phyloP scores from a whole-genome alignment of 768 basidiomycete genomes.

The Phaeolepiota aurea region DNA sequence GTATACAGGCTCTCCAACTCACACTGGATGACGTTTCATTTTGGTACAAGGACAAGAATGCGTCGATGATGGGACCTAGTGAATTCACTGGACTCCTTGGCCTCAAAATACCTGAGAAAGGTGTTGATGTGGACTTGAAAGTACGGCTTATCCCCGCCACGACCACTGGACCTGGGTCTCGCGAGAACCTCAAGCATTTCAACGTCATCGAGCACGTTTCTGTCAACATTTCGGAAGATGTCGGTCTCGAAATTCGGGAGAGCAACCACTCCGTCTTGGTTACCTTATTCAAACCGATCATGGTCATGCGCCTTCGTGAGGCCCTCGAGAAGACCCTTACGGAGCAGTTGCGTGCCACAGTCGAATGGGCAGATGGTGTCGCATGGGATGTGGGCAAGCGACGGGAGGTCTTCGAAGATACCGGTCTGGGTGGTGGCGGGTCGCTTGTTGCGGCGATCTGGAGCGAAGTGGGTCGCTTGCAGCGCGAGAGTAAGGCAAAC shows the following conservation, averaged over 20 bases:
- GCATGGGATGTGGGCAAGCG: constrained; percentile 53
- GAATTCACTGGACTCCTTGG: constrained; percentile 57
- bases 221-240: constrained; percentile 49
- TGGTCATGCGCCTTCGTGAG: constrained; percentile 47
- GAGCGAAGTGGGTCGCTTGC: constrained; percentile 61
- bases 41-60: constrained; percentile 59
- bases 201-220: constrained; percentile 47
- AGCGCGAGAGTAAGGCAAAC: constrained; percentile 23
- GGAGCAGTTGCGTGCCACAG: constrained; percentile 39
- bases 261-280: constrained; percentile 58
- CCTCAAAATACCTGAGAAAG: constrained; percentile 55
- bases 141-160: constrained; percentile 53
- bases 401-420: constrained; percentile 56
- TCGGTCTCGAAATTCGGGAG: constrained; percentile 44
- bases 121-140: constrained; percentile 62
- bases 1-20: constrained; percentile 58
- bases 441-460: constrained; percentile 53
- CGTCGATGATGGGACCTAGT: constrained; percentile 38
- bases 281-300: constrained; percentile 54
- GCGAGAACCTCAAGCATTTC: constrained; percentile 39
- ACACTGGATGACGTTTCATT: constrained; percentile 61
- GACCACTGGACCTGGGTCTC: constrained; percentile 27
- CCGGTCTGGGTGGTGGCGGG: constrained; percentile 42
- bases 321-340: constrained; percentile 51
- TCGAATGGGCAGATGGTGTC: constrained; percentile 48